Evolutionary conservation across 306 rosid species (phyloP).

Genomic region (Cucurbita moschata): DNA sequence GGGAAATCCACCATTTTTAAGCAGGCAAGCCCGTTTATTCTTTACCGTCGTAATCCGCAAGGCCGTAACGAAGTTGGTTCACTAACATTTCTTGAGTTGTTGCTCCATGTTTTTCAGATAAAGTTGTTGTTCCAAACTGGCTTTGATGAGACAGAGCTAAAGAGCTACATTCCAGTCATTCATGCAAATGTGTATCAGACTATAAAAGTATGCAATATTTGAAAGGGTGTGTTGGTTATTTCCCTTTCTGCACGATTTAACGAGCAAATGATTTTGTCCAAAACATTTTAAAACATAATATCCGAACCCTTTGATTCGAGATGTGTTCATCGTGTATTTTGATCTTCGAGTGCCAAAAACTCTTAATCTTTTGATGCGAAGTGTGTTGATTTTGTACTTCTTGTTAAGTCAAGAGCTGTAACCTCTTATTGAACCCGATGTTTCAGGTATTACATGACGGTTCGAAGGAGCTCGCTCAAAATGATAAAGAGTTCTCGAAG

Average conservation of each 20-base stretch:
- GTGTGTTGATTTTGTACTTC: slow-evolving; percentile 7
- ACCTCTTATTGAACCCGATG: slow-evolving; percentile 11
- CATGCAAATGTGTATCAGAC: slow-evolving; percentile 99
- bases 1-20: slow-evolving; percentile 95
- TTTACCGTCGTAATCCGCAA: neutral
- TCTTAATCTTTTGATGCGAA: slow-evolving; percentile 11
- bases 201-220: slow-evolving; percentile 99
- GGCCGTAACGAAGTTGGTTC: neutral
- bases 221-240: slow-evolving; percentile 99
- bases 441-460: slow-evolving; percentile 81
- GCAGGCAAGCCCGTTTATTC: slow-evolving; percentile 45
- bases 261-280: slow-evolving; percentile 30
- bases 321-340: slow-evolving; percentile 9
- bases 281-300: slow-evolving; percentile 10
- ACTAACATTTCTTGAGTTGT: neutral
- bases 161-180: slow-evolving; percentile 78
- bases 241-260: slow-evolving; percentile 46
- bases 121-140: slow-evolving; percentile 94
- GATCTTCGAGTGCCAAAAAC: neutral
- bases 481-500: slow-evolving; percentile 40
- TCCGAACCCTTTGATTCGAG: slow-evolving; percentile 11
- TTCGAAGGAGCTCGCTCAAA: slow-evolving; percentile 77
- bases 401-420: neutral
- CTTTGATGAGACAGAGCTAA: slow-evolving; percentile 89
- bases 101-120: slow-evolving; percentile 34